Evolutionary conservation across 2,329 filamentous ascomycete species (phyloP).

Genomic region (Xylaria sp.): DNA sequence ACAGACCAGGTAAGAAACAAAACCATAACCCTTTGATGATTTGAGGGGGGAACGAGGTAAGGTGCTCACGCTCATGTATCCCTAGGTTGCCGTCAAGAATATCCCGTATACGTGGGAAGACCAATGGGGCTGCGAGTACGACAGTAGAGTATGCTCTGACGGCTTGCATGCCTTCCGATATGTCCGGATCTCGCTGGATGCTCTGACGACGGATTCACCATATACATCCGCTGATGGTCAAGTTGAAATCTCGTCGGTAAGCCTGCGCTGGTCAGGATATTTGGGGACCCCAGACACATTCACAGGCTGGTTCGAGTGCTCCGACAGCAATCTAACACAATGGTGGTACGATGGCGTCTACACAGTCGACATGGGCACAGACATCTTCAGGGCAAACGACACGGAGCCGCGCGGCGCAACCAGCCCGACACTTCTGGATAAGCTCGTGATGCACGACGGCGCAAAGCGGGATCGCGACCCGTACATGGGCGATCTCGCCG

Average conservation of each 20-base stretch:
- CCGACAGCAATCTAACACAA: conserved; percentile 59
- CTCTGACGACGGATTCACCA: conserved; percentile 56
- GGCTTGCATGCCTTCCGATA: conserved; percentile 66
- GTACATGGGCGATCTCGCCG: conserved; percentile 64
- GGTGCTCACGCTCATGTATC: neutral
- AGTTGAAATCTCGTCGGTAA: conserved; percentile 57
- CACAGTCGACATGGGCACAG: conserved; percentile 62
- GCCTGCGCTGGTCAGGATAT: conserved; percentile 57
- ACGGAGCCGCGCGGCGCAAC: conserved; percentile 60
- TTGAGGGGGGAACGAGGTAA: neutral
- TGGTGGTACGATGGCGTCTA: conserved; percentile 66
- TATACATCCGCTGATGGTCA: conserved; percentile 56
- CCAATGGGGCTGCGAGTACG: conserved; percentile 57
- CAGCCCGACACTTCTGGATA: conserved; percentile 57
- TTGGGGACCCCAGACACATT: conserved; percentile 61
- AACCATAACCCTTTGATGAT: neutral
- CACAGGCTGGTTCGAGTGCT: conserved; percentile 64
- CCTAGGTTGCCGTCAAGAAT: conserved; percentile 57
- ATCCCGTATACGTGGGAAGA: conserved; percentile 59
- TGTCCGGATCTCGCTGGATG: conserved; percentile 60
- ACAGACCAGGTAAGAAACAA: conserved; percentile 57
- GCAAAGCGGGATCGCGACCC: conserved; percentile 65
- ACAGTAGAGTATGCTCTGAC: conserved; percentile 60
- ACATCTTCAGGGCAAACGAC: conserved; percentile 58
- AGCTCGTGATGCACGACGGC: conserved; percentile 61